A percentile compares a stretch with the other conserved stretches of the same genome.
phyloP scores from a whole-genome alignment of 768 basidiomycete species.

The Leccinum rimulosum region DNA sequence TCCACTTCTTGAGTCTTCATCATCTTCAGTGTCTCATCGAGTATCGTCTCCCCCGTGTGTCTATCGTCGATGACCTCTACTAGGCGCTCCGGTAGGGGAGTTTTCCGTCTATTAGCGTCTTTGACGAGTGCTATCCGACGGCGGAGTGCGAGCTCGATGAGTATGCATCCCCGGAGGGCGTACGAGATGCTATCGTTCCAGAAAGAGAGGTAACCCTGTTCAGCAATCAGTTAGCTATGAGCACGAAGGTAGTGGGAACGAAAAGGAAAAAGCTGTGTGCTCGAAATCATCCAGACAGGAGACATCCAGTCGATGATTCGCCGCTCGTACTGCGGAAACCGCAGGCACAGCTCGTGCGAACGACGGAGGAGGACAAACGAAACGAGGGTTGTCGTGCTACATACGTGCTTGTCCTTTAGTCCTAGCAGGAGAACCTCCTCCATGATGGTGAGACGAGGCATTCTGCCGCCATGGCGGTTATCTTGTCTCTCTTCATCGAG shows the following conservation, averaged over 20 bases:
- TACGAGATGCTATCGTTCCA: slow-evolving; percentile 99
- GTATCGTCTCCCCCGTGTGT: slow-evolving; percentile 92
- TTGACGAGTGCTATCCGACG: slow-evolving; percentile 88
- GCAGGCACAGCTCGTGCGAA: slow-evolving; percentile 8
- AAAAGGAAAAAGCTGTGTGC: slow-evolving; percentile 4
- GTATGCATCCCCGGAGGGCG: slow-evolving; percentile 95
- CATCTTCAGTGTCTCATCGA: slow-evolving; percentile 95
- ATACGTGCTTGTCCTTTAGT: slow-evolving; percentile 93
- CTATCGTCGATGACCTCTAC: slow-evolving; percentile 91
- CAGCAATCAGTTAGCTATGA: slow-evolving; percentile 19
- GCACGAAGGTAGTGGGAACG: background rate
- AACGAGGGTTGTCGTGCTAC: slow-evolving; percentile 19
- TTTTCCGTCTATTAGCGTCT: slow-evolving; percentile 71
- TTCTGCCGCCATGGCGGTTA: slow-evolving; percentile 60
- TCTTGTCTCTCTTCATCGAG: slow-evolving; percentile 69
- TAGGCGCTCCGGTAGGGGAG: slow-evolving; percentile 76
- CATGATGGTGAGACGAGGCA: slow-evolving; percentile 90
- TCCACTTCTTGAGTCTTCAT: slow-evolving; percentile 73
- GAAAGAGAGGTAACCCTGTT: slow-evolving; percentile 89
- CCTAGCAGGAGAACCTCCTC: slow-evolving; percentile 95
- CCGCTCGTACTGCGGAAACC: slow-evolving; percentile 21
- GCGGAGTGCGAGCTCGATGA: slow-evolving; percentile 95
- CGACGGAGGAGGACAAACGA: slow-evolving; percentile 3
- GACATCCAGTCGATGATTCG: background rate
- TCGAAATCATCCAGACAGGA: slow-evolving; percentile 6